These are phyloP conservation scores for Ganoderma lucidum DNA, from an alignment of 1,284 basidiomycete genomes.

Conservation along the genomic window DNA sequence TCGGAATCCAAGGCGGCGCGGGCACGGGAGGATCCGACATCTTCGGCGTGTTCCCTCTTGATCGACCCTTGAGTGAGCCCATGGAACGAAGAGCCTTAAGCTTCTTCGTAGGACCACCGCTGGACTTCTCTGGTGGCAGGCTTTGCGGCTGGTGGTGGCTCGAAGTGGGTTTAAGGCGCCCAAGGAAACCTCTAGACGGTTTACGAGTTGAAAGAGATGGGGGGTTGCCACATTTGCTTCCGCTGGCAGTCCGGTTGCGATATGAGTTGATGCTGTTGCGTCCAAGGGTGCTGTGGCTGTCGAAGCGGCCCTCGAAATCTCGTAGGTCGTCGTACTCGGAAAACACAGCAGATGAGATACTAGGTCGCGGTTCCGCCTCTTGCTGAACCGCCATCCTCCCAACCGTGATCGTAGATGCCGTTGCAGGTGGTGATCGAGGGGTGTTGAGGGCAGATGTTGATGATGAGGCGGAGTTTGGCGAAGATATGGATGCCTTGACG, in stretches of 20 bases:
- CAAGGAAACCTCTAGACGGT: conserved; percentile 70
- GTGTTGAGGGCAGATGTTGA: conserved; percentile 25
- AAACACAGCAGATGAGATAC: conserved; percentile 58
- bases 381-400: conserved; percentile 39
- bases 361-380: conserved; percentile 41
- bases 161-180: conserved; percentile 58
- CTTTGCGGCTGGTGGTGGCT: conserved; percentile 49
- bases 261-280: conserved; percentile 45
- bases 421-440: conserved; percentile 23
- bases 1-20: conserved; percentile 56
- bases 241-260: conserved; percentile 44
- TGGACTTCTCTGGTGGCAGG: conserved; percentile 46
- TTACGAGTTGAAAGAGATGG: conserved; percentile 54
- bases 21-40: conserved; percentile 32
- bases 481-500: conserved; percentile 40
- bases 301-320: conserved; percentile 85
- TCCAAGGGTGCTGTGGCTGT: conserved; percentile 77
- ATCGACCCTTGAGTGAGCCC: conserved; percentile 74
- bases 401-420: conserved; percentile 27
- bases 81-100: conserved; percentile 81
- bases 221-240: conserved; percentile 40
- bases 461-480: conserved; percentile 25
- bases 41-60: conserved; percentile 39
- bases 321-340: conserved; percentile 87
- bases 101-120: conserved; percentile 53